Evolutionary conservation across 768 basidiomycete genomes (phyloP), one percentile per base, ranked within the genome.

Genomic region (Mycena maculata): DNA sequence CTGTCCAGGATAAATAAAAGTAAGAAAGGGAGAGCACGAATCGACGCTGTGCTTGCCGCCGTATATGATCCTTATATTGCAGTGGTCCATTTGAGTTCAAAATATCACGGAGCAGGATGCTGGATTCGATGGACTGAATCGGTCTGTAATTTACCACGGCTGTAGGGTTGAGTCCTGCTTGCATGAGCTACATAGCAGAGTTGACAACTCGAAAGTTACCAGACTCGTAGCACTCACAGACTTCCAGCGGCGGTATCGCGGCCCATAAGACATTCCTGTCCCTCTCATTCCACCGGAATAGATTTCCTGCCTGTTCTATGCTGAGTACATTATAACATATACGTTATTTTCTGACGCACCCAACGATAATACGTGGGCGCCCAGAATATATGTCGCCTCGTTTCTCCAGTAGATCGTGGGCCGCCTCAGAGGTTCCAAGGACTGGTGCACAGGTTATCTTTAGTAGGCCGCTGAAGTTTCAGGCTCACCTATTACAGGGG

Each of bases 341-440:
- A 13, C 28, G 10, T 16, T 50, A 1, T 31, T 12, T 23, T 7
- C 49, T 23, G 7, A 11, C 73, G 31, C 49, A 79, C 78, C 71
- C 73, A 65, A 79, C 71, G 41, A 79, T 78, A 38, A 68, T 76
- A 4, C 78, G 68, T 0, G 79, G 79, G 11, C 79, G 73, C 48
- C 77, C 76, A 0, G 79, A 80, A 63, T 78, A 80, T 25, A 79
- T 76, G n/a, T 73, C 70, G 13, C 77, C 75, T 52, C 74, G 69
- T 65, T 77, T 80, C 20, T 79, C 78, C 13, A 80, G 49, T 9
- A 80, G 69, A 41, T 80, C 78, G 1, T 72, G 76, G 2, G 77
- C 78, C 16, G 73, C 74, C 57, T 76, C 70, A 7, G 74, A 60
- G 8, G 73, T 76, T n/a, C 77, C 78, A 7, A 76, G 71, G 4